A percentile compares a stretch with the other conserved stretches of the same genome.
Conservation (phyloP, 768 basidiomycete genomes). For the Rhizopogon vulgaris region DNA sequence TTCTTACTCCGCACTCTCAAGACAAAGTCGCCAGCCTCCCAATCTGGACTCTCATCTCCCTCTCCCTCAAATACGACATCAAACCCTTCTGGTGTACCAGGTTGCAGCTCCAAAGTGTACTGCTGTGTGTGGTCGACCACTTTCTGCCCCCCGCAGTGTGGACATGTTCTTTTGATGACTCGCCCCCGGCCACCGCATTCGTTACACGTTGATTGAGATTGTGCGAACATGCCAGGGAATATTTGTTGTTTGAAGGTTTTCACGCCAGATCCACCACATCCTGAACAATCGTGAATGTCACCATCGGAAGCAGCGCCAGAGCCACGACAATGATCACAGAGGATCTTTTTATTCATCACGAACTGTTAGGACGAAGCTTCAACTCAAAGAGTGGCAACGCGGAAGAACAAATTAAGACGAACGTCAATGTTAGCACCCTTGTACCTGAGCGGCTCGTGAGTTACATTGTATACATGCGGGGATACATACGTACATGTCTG, state of each 20-base stretch:
- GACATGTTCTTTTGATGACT: constrained; percentile 70
- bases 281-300: constrained; percentile 82
- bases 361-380: constrained; percentile 48
- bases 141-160: constrained; percentile 78
- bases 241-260: constrained; percentile 85
- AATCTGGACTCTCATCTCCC: constrained; percentile 92
- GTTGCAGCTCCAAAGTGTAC: constrained; percentile 79
- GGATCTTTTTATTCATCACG: constrained; percentile 82
- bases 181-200: constrained; percentile 83
- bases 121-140: constrained; percentile 74
- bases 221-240: constrained; percentile 95
- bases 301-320: constrained; percentile 86
- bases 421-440: constrained; percentile 83
- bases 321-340: constrained; percentile 97
- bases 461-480: not conserved
- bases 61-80: constrained; percentile 96
- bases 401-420: constrained; percentile 13
- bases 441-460: constrained; percentile 45
- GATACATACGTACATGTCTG: constrained; percentile 61
- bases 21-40: constrained; percentile 92
- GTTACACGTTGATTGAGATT: constrained; percentile 77
- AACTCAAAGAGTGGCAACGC: constrained; percentile 1
- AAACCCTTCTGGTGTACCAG: constrained; percentile 89
- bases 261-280: constrained; percentile 81
- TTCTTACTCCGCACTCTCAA: constrained; percentile 76